Percentiles rank a stretch among this genome's conserved stretches.
phyloP scores from a whole-genome alignment of 345 rosid species.

The Lepidium africanum region DNA sequence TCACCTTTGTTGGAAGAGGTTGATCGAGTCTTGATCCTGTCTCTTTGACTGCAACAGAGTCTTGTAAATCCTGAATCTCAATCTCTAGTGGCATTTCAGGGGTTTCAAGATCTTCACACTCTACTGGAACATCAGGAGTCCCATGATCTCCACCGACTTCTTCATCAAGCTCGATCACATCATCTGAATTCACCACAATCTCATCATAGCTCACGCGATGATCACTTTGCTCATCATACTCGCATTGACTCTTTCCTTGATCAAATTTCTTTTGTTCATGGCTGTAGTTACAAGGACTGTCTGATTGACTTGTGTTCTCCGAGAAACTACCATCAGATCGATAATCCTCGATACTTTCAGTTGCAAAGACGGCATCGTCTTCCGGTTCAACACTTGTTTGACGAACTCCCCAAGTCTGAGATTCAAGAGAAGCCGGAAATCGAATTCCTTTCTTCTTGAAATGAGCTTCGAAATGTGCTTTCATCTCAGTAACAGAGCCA shows the following conservation, averaged over 20 bases:
- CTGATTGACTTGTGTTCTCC: conserved; percentile 18
- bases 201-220: conserved; percentile 37
- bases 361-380: conserved; percentile 18
- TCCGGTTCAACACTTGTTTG: conserved; percentile 22
- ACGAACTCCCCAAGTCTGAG: conserved; percentile 29
- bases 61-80: conserved; percentile 30
- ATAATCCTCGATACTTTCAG: conserved; percentile 21
- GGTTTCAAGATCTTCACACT: not conserved
- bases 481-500: conserved; percentile 73
- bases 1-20: conserved; percentile 4
- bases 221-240: conserved; percentile 16
- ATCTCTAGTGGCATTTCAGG: conserved; percentile 10
- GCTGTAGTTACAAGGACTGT: conserved; percentile 6
- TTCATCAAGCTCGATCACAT: conserved; percentile 26
- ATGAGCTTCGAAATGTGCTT: conserved; percentile 85
- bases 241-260: conserved; percentile 20
- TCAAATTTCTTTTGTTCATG: conserved; percentile 11
- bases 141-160: not conserved
- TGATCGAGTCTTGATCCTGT: not conserved
- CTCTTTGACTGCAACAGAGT: not conserved
- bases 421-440: conserved; percentile 41
- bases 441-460: conserved; percentile 67
- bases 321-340: conserved; percentile 23
- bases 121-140: not conserved
- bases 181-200: conserved; percentile 30